Evolutionary conservation across 192 early-diverging fungal genomes (phyloP), one percentile per base, ranked within the genome.

Genomic region (Linnemannia hyalina): DNA sequence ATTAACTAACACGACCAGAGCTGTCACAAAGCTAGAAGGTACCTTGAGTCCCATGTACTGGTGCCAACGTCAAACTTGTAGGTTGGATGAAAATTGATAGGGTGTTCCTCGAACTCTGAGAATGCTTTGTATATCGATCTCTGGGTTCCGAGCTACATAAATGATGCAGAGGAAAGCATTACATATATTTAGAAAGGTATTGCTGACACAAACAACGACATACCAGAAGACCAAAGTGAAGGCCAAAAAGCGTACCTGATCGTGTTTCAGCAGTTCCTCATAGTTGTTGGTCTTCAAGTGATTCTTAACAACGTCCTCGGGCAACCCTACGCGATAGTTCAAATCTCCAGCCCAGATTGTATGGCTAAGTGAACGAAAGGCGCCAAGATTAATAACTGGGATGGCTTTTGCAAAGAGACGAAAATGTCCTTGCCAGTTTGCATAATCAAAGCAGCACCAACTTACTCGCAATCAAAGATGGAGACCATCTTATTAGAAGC

Each of bases 21-120:
- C 22, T 10, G 23, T 6, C 6, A 4, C 15, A 36, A 22, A 0
- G 18, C 40, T 3, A 8, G 3, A 32, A 11, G 35, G 74, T 88
- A 94, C 92, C 93, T 95, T 1, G 94, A 93, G 82, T 99, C 98
- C 82, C 94, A 99, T 13, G 78, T 88, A 65, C 84, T 88, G 0
- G 96, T 98, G 0, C 97, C 97, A 68, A 95, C 87, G 73, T 98
- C 95, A 77, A 94, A 98, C 87, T 99, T 99, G 92, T 98, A 99
- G 1, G 97, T 98, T 0, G 98, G 98, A 10, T 84, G 82, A 89
- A 99, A 99, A 0, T 52, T 80, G 47, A 99, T 93, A 0, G 85
- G 69, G 4, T 92, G 94, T 83, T 99, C 98, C 20, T 96, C 89
- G 80, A 98, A 99, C 40, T 93, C 95, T n/a, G 82, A 88, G 85